phyloP scores from a whole-genome alignment of 768 basidiomycete species.

The Dioszegia crocea region DNA sequence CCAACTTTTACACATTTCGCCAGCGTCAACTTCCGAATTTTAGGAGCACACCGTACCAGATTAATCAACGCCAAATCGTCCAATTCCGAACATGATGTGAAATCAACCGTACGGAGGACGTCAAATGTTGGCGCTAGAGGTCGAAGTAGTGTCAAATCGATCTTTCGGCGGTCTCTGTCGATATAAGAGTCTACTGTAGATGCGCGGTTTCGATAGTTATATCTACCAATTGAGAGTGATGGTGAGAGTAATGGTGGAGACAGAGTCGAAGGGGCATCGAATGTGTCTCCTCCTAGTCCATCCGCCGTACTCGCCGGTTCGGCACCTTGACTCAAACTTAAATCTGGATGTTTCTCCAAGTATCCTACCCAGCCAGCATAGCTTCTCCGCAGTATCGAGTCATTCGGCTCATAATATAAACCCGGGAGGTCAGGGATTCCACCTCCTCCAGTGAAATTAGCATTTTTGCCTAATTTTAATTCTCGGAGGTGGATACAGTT shows the following conservation, averaged over 20 bases:
- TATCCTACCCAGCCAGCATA: neutral
- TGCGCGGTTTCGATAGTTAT: neutral
- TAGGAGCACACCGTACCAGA: constrained; percentile 72
- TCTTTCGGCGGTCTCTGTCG: neutral
- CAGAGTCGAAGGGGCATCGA: no score
- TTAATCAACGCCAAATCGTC: constrained; percentile 80
- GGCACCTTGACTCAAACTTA: no score
- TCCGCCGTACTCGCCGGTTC: no score
- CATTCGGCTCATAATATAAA: constrained; percentile 37
- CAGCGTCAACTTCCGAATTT: constrained; percentile 77
- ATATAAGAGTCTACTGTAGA: constrained; percentile 5
- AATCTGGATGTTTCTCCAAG: neutral
- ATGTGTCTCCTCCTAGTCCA: no score
- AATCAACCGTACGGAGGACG: constrained; percentile 84
- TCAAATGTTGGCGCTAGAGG: constrained; percentile 57
- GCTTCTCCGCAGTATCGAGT: neutral
- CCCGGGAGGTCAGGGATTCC: constrained; percentile 71
- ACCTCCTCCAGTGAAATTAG: constrained; percentile 72
- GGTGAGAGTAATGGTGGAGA: neutral
- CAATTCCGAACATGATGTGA: constrained; percentile 75
- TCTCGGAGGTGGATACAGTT: constrained; percentile 81
- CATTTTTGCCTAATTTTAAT: constrained; percentile 76
- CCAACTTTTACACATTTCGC: constrained; percentile 78
- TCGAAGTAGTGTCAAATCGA: constrained; percentile 4
- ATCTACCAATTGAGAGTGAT: neutral